Conservation (phyloP, 805 yeast genomes). For the Metschnikowia anglica region DNA sequence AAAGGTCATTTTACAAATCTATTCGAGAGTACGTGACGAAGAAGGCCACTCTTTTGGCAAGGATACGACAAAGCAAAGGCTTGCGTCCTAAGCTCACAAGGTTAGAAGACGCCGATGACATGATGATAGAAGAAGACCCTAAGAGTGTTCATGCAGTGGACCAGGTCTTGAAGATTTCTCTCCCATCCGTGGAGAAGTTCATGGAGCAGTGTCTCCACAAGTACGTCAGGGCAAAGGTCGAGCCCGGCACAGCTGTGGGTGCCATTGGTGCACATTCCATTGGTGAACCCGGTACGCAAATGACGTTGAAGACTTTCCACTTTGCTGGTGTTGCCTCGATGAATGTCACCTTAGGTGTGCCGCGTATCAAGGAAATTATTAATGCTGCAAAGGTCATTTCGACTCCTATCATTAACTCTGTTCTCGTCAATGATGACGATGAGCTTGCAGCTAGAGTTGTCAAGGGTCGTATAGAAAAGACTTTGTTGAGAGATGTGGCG, state of each 20-base stretch:
- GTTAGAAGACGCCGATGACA: constrained; percentile 36
- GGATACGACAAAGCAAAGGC: constrained; percentile 53
- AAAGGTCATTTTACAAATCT: constrained; percentile 78
- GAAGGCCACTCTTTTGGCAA: constrained; percentile 59
- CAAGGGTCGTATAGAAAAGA: constrained; percentile 95
- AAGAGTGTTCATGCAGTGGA: constrained; percentile 46
- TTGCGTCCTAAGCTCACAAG: constrained; percentile 44
- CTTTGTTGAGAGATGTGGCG: constrained; percentile 81
- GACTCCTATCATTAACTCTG: constrained; percentile 95
- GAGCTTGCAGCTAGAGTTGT: constrained; percentile 98
- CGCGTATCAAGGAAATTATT: constrained; percentile 95
- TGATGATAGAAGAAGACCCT: constrained; percentile 31
- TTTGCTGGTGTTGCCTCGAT: constrained; percentile 97
- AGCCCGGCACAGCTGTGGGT: constrained; percentile 99
- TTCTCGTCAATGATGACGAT: constrained; percentile 86
- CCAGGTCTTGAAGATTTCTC: constrained; percentile 68
- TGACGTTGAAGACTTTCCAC: constrained; percentile 97
- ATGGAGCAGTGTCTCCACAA: constrained; percentile 74
- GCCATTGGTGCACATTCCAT: constrained; percentile 99
- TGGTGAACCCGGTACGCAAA: constrained; percentile 98
- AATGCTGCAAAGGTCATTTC: constrained; percentile 94
- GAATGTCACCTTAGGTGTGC: constrained; percentile 96
- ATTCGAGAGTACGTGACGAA: constrained; percentile 59
- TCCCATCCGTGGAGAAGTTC: constrained; percentile 59
- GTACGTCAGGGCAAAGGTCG: constrained; percentile 87